Evolutionary conservation across 148 eudicot genomes (phyloP).

Genomic region (Camellia sinensis): DNA sequence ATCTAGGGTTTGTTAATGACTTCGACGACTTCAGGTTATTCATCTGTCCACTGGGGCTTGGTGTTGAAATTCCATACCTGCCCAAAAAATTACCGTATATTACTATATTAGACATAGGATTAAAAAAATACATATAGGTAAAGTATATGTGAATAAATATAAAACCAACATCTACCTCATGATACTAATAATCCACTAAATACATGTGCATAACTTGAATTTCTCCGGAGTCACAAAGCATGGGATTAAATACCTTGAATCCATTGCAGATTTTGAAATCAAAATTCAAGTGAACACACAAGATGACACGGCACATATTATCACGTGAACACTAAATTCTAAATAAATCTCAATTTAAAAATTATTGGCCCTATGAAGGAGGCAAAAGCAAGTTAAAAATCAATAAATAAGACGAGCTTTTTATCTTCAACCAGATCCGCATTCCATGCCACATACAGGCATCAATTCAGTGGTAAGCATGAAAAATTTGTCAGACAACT

Average conservation of each 20-base stretch:
- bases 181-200: background rate
- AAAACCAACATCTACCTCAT: background rate
- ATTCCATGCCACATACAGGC: background rate
- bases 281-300: background rate
- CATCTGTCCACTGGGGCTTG: slow-evolving; percentile 54
- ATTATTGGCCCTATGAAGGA: too few relatives aligned
- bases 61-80: slow-evolving; percentile 59
- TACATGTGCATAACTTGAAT: background rate
- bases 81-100: slow-evolving; percentile 16
- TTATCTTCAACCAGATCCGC: background rate
- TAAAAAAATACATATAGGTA: background rate
- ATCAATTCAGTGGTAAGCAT: too few relatives aligned
- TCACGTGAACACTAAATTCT: too few relatives aligned
- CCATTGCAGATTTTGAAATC: background rate
- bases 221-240: background rate
- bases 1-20: slow-evolving; percentile 55
- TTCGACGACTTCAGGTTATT: slow-evolving; percentile 58
- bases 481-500: too few relatives aligned
- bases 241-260: background rate
- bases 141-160: background rate
- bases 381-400: background rate
- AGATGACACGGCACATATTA: background rate
- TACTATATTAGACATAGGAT: background rate
- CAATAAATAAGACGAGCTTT: background rate
- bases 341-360: background rate